A percentile compares a stretch with the other conserved stretches of the same genome.
Evolutionary conservation across 768 basidiomycete species (phyloP).

Genomic region (Trametes meyenii): DNA sequence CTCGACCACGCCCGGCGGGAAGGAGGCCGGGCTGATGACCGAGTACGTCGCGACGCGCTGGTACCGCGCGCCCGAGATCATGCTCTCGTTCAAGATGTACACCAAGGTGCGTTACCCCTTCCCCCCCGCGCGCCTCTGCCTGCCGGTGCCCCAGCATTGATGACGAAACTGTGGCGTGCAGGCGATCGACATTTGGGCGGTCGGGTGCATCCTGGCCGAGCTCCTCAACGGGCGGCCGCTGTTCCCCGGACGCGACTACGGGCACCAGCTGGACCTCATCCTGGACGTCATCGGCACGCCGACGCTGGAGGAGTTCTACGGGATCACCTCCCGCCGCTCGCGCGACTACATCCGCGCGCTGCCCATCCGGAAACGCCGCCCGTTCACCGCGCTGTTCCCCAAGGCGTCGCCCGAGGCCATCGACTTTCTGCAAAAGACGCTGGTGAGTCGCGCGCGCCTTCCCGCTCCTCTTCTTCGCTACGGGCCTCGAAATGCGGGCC

Average conservation of each 20-base stretch:
- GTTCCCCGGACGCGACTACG: conserved; percentile 87
- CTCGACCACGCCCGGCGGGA: conserved; percentile 53
- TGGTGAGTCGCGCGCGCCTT: conserved; percentile 44
- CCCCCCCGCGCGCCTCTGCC: conserved; percentile 6
- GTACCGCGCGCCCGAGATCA: conserved; percentile 94
- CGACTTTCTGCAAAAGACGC: conserved; percentile 70
- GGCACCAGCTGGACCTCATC: conserved; percentile 86
- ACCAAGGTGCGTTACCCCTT: conserved; percentile 52
- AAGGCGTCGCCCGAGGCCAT: conserved; percentile 73
- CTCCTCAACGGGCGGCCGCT: conserved; percentile 79
- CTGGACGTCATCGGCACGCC: conserved; percentile 90
- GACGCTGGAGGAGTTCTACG: conserved; percentile 87
- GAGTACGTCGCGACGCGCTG: conserved; percentile 91
- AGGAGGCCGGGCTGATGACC: conserved; percentile 72
- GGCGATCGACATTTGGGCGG: conserved; percentile 78
- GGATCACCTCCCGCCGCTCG: conserved; percentile 82
- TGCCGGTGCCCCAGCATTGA: too few species aligned
- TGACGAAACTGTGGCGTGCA: conserved; percentile 31
- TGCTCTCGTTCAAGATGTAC: conserved; percentile 92
- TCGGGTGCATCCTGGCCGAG: conserved; percentile 79
- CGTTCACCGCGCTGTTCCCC: conserved; percentile 76
- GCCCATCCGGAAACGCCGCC: conserved; percentile 75
- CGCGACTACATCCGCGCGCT: conserved; percentile 87
- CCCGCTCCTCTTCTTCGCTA: background rate
- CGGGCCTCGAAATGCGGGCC: background rate